These are phyloP conservation scores for Aspergillus avenaceus DNA, from an alignment of 495 filamentous ascomycete species.

Conservation along the genomic window DNA sequence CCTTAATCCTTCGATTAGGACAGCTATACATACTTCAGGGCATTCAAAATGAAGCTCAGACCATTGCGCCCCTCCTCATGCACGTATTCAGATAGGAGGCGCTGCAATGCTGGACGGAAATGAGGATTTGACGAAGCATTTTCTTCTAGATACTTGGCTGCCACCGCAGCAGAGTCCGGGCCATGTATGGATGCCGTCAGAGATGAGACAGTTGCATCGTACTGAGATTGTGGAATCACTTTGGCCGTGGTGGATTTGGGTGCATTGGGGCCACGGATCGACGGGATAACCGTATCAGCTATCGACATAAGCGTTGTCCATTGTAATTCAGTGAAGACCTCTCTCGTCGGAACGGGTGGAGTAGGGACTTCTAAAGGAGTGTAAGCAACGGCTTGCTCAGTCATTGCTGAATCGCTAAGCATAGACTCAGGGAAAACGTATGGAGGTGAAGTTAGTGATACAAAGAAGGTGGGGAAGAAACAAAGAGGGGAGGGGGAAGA, in stretches of 20 bases:
- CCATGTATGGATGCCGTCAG: conserved; percentile 25
- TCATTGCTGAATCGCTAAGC: conserved; percentile 14
- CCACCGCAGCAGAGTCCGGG: conserved; percentile 27
- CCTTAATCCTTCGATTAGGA: too few species aligned
- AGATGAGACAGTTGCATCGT: conserved; percentile 25
- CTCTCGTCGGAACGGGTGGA: conserved; percentile 30
- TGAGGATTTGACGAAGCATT: conserved; percentile 42
- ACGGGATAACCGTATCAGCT: conserved; percentile 52
- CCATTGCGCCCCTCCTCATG: conserved; percentile 47
- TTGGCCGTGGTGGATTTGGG: conserved; percentile 23
- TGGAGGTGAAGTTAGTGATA: not conserved
- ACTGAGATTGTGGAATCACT: conserved; percentile 33
- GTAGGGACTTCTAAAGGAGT: conserved; percentile 42
- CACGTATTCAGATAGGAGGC: conserved; percentile 38
- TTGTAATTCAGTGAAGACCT: conserved; percentile 46
- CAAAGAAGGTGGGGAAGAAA: not conserved
- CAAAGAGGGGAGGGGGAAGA: not conserved
- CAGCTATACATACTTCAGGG: conserved; percentile 54
- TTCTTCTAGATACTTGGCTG: conserved; percentile 45
- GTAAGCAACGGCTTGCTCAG: conserved; percentile 21
- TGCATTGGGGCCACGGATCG: conserved; percentile 32
- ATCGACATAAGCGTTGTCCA: conserved; percentile 54
- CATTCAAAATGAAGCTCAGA: conserved; percentile 46
- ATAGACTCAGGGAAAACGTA: not conserved
- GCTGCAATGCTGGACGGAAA: conserved; percentile 42